Base-by-base conservation (phyloP, 164 flowering plant species). In the Sextonia rubra region DNA sequence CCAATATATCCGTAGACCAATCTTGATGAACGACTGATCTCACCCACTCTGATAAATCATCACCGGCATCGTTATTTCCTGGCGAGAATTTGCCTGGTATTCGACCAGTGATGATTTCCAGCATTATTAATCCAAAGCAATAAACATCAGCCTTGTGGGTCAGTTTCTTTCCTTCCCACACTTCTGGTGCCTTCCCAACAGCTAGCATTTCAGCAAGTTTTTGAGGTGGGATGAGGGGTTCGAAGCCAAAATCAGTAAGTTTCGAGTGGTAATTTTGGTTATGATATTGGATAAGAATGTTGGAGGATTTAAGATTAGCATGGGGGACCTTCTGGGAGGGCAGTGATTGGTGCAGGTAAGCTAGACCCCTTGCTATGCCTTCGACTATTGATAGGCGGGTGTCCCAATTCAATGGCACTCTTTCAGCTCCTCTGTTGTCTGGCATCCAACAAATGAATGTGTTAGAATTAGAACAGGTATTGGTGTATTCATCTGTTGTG, bases 1-100 rank as follows among this genome's bases (percentile, higher is more conserved):
- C 94, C 75, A 88, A 70, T 74, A 86, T 77, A 70, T 88, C 91
- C 0, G 86, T 85, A 1, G 91, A 86, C 90, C 91, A 86, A 55
- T 88, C 94, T 17, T 63, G 64, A 61, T 77, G 71, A 32, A 83
- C 87, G 1, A 82, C 84, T 15, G 27, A 73, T 72, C 83, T 78
- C 20, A 85, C 90, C 91, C 89, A 88, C 22, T 84, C 86, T 0
- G 86, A 77, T 12, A 88, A 80, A 68, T 83, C 86, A 6, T 62
- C 76, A 52, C 20, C 14, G 7, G 23, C 44, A 8, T 48, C 47
- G 24, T 7, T 30, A 47, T 27, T 72, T 26, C 26, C 74, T 4
- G 49, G 69, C 5, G 52, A 72, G n/a, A 58, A 64, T 22, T 80
- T 74, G 1, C 79, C 84, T 1, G 87, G 87, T n/a, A 72, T 74